phyloP scores from a whole-genome alignment of 495 filamentous ascomycete genomes.

The Neurospora sp. region DNA sequence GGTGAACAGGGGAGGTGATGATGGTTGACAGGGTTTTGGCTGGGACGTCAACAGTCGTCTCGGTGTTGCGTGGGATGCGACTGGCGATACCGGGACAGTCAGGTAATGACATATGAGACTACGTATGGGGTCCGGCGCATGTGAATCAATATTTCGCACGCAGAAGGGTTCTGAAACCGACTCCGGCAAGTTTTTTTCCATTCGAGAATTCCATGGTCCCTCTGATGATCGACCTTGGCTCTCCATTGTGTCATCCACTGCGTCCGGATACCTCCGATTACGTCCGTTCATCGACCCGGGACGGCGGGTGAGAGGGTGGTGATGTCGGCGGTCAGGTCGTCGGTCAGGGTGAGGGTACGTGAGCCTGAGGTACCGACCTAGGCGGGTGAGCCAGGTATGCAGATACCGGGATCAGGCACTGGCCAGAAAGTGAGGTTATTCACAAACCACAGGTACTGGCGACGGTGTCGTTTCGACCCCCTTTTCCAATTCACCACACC shows the following conservation, averaged over 20 bases:
- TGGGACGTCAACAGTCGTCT: background rate
- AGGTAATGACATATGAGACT: background rate
- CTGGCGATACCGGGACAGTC: background rate
- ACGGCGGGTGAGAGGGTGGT: background rate
- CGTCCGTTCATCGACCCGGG: background rate
- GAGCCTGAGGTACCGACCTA: background rate
- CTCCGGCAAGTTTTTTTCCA: background rate
- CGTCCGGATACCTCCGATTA: background rate
- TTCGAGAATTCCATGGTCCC: background rate
- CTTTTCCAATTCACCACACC: background rate
- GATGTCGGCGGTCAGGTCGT: background rate
- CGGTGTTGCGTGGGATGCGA: background rate
- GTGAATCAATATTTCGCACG: background rate
- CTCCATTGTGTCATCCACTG: background rate
- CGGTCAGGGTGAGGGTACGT: background rate
- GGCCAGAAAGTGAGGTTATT: background rate
- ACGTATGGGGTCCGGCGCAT: background rate
- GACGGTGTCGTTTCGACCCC: background rate
- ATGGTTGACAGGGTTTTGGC: background rate
- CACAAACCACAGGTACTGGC: background rate
- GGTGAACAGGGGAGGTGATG: background rate
- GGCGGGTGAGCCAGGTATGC: background rate
- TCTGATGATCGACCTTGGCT: background rate
- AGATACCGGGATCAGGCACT: background rate
- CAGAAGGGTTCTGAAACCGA: background rate